These are phyloP conservation scores for Pseudocercospora ulei DNA, from an alignment of 2,329 filamentous ascomycete genomes.

Conservation along the genomic window DNA sequence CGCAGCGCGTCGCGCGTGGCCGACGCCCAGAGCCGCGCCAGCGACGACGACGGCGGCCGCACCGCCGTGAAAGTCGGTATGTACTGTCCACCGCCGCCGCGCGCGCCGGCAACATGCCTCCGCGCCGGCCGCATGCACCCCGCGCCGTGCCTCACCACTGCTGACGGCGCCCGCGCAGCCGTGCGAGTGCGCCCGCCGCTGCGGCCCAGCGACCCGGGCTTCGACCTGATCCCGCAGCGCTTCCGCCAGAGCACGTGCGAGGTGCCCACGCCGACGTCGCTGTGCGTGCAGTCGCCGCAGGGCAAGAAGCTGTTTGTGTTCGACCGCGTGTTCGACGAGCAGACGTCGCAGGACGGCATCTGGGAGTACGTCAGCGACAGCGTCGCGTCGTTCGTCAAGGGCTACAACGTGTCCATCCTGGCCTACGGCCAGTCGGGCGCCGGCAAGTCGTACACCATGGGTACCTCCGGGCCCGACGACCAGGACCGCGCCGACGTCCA, in stretches of 20 bases:
- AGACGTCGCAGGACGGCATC: conserved; percentile 74
- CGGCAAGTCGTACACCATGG: conserved; percentile 98
- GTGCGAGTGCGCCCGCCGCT: conserved; percentile 87
- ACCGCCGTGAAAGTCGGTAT: conserved; percentile 25
- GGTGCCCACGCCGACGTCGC: conserved; percentile 70
- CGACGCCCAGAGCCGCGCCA: conserved; percentile 17
- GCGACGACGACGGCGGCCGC: conserved; percentile 20
- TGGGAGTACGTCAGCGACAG: conserved; percentile 93
- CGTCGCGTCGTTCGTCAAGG: conserved; percentile 79
- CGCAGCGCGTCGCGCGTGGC: conserved; percentile 20
- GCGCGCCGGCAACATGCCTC: background rate
- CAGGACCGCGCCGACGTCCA: conserved; percentile 27
- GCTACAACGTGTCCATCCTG: conserved; percentile 95
- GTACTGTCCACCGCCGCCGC: conserved; percentile 6
- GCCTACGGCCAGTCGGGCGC: conserved; percentile 96
- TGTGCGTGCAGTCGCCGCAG: conserved; percentile 82
- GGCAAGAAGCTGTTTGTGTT: conserved; percentile 94
- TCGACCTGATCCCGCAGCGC: conserved; percentile 86
- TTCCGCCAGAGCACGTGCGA: conserved; percentile 92
- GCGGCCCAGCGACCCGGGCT: conserved; percentile 75
- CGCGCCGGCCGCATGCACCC: too few relatives aligned
- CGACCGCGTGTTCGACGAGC: conserved; percentile 81
- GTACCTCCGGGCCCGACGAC: conserved; percentile 76
- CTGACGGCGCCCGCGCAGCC: conserved; percentile 45
- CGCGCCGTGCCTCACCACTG: too few relatives aligned